Evolutionary conservation across 1,284 basidiomycete genomes (phyloP).

Genomic region (Trichosporon asahii): DNA sequence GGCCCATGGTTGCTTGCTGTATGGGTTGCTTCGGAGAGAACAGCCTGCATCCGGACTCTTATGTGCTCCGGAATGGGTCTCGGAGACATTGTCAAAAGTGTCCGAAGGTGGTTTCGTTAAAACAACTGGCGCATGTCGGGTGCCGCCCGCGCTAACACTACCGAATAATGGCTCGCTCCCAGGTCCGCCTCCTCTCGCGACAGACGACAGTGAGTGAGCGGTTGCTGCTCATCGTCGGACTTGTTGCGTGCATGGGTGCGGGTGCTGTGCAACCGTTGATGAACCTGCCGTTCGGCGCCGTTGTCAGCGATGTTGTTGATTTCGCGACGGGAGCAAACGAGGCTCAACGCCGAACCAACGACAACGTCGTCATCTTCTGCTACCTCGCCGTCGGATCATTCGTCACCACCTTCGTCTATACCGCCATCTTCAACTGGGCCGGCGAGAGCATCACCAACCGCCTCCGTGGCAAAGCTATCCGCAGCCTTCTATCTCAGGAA

Average conservation of each 20-base stretch:
- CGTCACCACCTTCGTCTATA: background rate
- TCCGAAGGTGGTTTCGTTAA: background rate
- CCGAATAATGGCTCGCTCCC: background rate
- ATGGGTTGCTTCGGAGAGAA: background rate
- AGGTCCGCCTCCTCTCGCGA: background rate
- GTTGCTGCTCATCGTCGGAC: background rate
- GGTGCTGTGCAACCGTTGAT: background rate
- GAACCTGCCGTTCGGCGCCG: background rate
- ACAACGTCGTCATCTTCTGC: background rate
- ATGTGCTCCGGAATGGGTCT: background rate
- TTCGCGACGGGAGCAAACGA: background rate
- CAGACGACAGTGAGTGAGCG: background rate
- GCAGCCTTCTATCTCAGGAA: background rate
- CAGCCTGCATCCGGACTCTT: background rate
- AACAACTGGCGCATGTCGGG: background rate
- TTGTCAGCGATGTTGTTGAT: background rate
- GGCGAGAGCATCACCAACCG: conserved; percentile 2
- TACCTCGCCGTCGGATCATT: background rate
- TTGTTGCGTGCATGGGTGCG: background rate
- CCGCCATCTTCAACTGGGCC: background rate
- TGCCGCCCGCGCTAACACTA: background rate
- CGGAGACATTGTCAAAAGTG: background rate
- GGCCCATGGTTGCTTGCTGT: background rate
- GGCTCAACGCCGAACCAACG: background rate
- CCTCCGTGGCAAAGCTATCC: background rate